Evolutionary conservation across 768 basidiomycete genomes (phyloP).

Genomic region (Rhodotorula kratochvilovae): DNA sequence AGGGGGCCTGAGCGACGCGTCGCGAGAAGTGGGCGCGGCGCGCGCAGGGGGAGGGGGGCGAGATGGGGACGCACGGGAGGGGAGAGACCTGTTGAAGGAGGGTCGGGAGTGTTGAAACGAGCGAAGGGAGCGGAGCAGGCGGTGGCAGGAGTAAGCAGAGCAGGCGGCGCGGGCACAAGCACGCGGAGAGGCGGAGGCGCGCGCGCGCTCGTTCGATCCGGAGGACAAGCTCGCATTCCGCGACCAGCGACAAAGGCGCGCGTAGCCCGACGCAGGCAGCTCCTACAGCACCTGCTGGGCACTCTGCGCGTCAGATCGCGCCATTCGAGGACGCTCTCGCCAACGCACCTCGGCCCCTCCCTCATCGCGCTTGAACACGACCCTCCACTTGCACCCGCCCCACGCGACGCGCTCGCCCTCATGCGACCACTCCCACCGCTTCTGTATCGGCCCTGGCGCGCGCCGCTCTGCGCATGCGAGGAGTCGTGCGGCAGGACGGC

Average conservation of each 20-base stretch:
- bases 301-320: too few relatives aligned
- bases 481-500: too few relatives aligned
- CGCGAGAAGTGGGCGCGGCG: neutral
- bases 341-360: neutral
- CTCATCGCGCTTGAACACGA: neutral
- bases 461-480: neutral
- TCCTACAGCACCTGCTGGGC: too few relatives aligned
- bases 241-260: too few relatives aligned
- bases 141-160: neutral
- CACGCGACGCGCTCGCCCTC: neutral
- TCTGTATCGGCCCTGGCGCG: neutral
- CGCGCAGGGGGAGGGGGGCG: neutral
- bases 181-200: too few relatives aligned
- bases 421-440: neutral
- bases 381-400: neutral
- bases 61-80: neutral
- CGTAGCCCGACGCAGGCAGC: too few relatives aligned
- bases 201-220: too few relatives aligned
- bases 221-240: too few relatives aligned
- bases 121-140: neutral
- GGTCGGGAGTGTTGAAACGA: neutral
- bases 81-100: constrained; percentile 3
- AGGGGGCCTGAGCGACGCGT: neutral
- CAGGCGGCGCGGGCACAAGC: too few relatives aligned
- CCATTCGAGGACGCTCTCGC: neutral